These are phyloP conservation scores for Linum trigynum DNA, from an alignment of 345 rosid genomes.

Conservation along the genomic window DNA sequence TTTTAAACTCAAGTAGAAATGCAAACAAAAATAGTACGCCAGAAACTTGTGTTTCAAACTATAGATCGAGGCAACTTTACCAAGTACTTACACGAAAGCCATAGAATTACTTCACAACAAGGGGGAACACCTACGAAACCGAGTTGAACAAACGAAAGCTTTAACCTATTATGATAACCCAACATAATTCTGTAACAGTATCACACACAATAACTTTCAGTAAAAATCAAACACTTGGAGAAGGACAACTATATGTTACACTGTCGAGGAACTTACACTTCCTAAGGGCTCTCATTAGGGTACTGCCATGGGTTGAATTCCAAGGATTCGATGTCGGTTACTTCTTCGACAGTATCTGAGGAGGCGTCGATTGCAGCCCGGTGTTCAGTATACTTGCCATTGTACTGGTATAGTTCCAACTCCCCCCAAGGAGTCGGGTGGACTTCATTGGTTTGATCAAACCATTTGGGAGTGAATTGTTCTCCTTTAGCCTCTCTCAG, in stretches of 20 bases:
- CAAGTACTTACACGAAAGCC: background rate
- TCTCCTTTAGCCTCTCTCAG: constrained; percentile 50
- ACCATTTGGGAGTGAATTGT: constrained; percentile 58
- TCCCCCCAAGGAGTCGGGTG: constrained; percentile 67
- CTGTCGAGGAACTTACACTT: constrained; percentile 12
- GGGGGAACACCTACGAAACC: background rate
- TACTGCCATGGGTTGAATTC: constrained; percentile 80
- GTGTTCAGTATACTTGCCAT: constrained; percentile 52
- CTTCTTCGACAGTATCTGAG: constrained; percentile 26
- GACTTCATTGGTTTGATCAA: constrained; percentile 51
- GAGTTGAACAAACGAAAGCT: background rate
- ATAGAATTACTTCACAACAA: background rate
- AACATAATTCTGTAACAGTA: no score
- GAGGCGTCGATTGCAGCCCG: constrained; percentile 31
- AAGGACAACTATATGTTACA: constrained; percentile 18
- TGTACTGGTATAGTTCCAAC: constrained; percentile 54
- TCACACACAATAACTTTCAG: background rate
- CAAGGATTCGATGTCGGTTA: constrained; percentile 27
- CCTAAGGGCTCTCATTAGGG: constrained; percentile 43
- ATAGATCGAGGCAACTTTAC: background rate
- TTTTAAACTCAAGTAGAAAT: no score
- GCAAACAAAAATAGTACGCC: background rate
- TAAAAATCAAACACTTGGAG: constrained; percentile 7
- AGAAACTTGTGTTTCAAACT: background rate
- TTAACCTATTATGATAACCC: background rate